Evolutionary conservation across 2,329 filamentous ascomycete genomes (phyloP), one percentile per base, ranked within the genome.

Genomic region (Cladosporium sp.): DNA sequence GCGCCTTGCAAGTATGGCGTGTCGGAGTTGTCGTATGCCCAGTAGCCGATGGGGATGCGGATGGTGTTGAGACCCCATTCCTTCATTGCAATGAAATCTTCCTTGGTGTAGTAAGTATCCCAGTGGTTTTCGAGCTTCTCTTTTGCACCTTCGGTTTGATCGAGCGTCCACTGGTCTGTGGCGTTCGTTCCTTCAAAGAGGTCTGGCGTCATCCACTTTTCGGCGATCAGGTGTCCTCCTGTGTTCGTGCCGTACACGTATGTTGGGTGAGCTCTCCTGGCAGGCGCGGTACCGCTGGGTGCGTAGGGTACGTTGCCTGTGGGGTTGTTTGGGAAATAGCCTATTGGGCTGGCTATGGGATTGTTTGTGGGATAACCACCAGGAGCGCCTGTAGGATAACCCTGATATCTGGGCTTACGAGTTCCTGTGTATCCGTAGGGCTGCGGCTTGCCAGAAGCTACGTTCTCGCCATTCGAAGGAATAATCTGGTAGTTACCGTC

Each of bases 31-130:
- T 69, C 61, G 38, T 75, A 71, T 11, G 75, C 73, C 77, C 77
- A 79, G 59, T 77, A 79, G 27, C 75, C 75, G 51, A 78, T 70
- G 5, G 76, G 75, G 30, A 79, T 76, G 32, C 77, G 69, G 11
- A 79, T 57, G 52, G 66, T 63, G 52, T 69, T 70, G 42, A 70
- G 54, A 11, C 68, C 67, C 50, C 61, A 62, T 4, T 57, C 49
- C 18, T 58, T 60, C 48, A 75, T 73, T 38, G 67, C 61, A n/a
- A 63, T 58, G 54, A 75, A 69, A 52, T 75, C 71, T 3, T 60
- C 54, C 50, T 72, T 63, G 19, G 63, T 72, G 56, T 73, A 71
- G 50, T 60, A 70, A 13, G 53, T 62, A 25, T 51, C 57, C 68
- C 68, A 70, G 45, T 70, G 68, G 7, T 56, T 36, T 38, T 68